Conservation (phyloP, 2,329 filamentous ascomycete species). For the Arthrinium phaeospermum region DNA sequence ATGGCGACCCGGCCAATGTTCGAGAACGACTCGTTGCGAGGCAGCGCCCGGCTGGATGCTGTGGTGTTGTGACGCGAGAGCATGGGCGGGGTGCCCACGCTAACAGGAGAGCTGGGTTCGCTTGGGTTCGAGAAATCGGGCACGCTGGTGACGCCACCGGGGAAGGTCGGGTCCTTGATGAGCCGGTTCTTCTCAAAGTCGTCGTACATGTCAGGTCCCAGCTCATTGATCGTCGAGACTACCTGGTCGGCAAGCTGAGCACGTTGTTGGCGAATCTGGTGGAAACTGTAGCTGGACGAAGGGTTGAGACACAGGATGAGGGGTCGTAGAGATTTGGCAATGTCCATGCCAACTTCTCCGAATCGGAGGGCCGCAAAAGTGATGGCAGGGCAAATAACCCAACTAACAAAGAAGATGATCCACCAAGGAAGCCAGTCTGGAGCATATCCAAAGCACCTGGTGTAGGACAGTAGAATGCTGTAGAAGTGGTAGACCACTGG, state of each 20-base stretch:
- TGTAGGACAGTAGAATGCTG: conserved; percentile 74
- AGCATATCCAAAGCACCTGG: conserved; percentile 81
- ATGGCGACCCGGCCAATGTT: conserved; percentile 87
- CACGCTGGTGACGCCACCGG: conserved; percentile 32
- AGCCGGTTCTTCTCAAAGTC: conserved; percentile 85
- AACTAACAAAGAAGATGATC: conserved; percentile 74
- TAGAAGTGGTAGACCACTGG: conserved; percentile 85
- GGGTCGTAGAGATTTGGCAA: conserved; percentile 90
- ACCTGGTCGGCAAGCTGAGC: conserved; percentile 80
- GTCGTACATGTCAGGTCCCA: conserved; percentile 96
- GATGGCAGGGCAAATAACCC: conserved; percentile 82
- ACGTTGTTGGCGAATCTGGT: conserved; percentile 75
- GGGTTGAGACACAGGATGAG: conserved; percentile 86
- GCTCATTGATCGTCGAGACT: conserved; percentile 89
- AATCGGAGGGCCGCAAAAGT: conserved; percentile 94
- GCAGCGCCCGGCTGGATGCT: conserved; percentile 61
- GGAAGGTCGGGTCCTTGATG: conserved; percentile 59
- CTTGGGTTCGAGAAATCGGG: conserved; percentile 31
- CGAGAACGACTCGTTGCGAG: conserved; percentile 91
- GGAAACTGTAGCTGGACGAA: conserved; percentile 81
- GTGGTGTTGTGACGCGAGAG: conserved; percentile 57
- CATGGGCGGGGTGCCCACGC: conserved; percentile 32
- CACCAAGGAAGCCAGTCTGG: conserved; percentile 82
- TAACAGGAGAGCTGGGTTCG: conserved; percentile 33
- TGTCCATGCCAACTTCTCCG: conserved; percentile 98